Evolutionary conservation across 768 basidiomycete species (phyloP).

Genomic region (Artomyces pyxidatus): DNA sequence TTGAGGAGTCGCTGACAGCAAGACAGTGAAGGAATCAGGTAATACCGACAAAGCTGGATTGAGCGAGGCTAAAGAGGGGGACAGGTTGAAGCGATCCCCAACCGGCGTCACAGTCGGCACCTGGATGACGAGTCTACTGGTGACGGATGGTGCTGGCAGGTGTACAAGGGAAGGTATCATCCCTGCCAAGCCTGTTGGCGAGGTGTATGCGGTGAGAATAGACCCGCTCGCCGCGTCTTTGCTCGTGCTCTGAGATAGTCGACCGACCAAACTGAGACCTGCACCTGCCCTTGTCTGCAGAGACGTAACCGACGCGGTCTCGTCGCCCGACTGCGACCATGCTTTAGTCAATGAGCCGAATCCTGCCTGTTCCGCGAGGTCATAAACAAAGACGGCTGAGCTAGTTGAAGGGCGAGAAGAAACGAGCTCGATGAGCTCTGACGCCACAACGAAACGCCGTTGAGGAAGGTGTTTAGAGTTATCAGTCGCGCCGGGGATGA

Average conservation of each 20-base stretch:
- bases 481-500: slow-evolving; percentile 21
- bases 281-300: slow-evolving; percentile 83
- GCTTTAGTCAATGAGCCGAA: slow-evolving; percentile 67
- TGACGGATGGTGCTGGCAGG: slow-evolving; percentile 53
- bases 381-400: slow-evolving; percentile 73
- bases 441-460: slow-evolving; percentile 37
- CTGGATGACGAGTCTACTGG: slow-evolving; percentile 72
- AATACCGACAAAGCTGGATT: slow-evolving; percentile 51
- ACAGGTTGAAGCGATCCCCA: slow-evolving; percentile 59
- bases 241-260: slow-evolving; percentile 74
- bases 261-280: slow-evolving; percentile 69
- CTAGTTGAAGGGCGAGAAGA: slow-evolving; percentile 47
- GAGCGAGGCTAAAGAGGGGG: slow-evolving; percentile 69
- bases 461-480: background rate
- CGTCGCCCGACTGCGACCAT: slow-evolving; percentile 39
- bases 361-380: slow-evolving; percentile 77
- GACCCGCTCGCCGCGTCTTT: slow-evolving; percentile 51
- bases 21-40: slow-evolving; percentile 56
- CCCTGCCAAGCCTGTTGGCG: slow-evolving; percentile 71
- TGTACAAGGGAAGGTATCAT: slow-evolving; percentile 77
- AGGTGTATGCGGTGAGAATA: slow-evolving; percentile 71
- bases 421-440: slow-evolving; percentile 59
- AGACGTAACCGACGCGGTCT: slow-evolving; percentile 48
- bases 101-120: slow-evolving; percentile 67
- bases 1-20: slow-evolving; percentile 79